Base-by-base conservation (phyloP, 495 filamentous ascomycete species). In the Trichocladium antarcticum region DNA sequence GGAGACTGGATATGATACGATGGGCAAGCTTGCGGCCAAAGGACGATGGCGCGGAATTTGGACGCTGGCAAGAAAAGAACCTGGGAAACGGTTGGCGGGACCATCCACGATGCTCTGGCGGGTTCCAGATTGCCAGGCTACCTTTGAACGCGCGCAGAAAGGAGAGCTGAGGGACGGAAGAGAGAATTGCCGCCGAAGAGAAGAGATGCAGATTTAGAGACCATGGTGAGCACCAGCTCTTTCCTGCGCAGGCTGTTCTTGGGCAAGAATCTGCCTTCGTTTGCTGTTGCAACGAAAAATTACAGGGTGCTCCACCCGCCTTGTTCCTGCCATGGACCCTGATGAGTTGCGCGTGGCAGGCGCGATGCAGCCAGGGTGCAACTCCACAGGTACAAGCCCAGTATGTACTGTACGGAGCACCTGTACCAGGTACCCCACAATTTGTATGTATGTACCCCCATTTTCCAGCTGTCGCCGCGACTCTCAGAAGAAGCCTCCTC, bases 181-280 rank as follows among this genome's bases (percentile, higher is more conserved):
- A 54, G 21, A 48, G 27, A 39, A 36, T 27, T 29, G 41, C 37
- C n/a, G 31, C 6, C 28, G 36, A 16, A 37, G 19, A 24, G 8
- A 49, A 45, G 21, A 29, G 28, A 22, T 15, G 32, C 15, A 3
- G 42, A 42, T 24, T 35, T 9, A 53, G 37, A 49, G 40, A 62
- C 21, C 51, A 57, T 57, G 15, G 48, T 35, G 47, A 50, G 42
- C 39, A 43, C 50, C 57, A 48, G 27, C 36, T 51, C n/a, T n/a
- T n/a, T n/a, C n/a, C n/a, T n/a, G n/a, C n/a, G n/a, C n/a, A n/a
- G n/a, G n/a, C n/a, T n/a, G n/a, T n/a, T n/a, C n/a, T n/a, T 35
- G 32, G 55, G 59, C 56, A 62, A 62, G 59, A 37, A 29, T 47
- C 32, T 37, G 10, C 29, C 22, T 27, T 17, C 1, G 31, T 31